Evolutionary conservation across 176 grass and related monocot genomes (phyloP).

Genomic region (Saccharum officinarum): DNA sequence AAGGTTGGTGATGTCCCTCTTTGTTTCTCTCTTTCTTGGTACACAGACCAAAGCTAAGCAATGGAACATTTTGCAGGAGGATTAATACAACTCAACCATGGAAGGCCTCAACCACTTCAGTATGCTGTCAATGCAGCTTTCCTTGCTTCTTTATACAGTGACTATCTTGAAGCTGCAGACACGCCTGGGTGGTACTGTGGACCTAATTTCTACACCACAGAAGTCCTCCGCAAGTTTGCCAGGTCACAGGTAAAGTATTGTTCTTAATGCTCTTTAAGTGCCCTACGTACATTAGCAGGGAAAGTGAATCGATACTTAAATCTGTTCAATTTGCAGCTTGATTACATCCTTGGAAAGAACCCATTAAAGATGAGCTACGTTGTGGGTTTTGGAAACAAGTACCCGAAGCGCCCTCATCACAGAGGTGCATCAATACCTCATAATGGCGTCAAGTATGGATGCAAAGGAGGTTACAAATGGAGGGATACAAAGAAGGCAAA

Average conservation of each 20-base stretch:
- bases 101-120: slow-evolving; percentile 85
- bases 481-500: slow-evolving; percentile 81
- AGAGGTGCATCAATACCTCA: slow-evolving; percentile 91
- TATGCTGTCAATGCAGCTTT: slow-evolving; percentile 92
- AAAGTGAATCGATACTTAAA: slow-evolving; percentile 24
- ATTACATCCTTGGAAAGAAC: slow-evolving; percentile 89
- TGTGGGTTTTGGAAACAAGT: slow-evolving; percentile 81
- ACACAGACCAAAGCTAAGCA: slow-evolving; percentile 20
- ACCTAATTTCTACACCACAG: slow-evolving; percentile 84
- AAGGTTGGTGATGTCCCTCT: slow-evolving; percentile 51
- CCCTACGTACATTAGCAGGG: neutral
- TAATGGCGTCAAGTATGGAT: slow-evolving; percentile 88
- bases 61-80: slow-evolving; percentile 58
- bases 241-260: slow-evolving; percentile 60
- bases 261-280: slow-evolving; percentile 25
- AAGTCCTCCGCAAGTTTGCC: slow-evolving; percentile 86
- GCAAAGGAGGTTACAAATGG: slow-evolving; percentile 96
- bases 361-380: slow-evolving; percentile 84
- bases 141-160: slow-evolving; percentile 76
- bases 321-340: slow-evolving; percentile 59
- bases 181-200: slow-evolving; percentile 96
- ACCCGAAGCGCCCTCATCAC: slow-evolving; percentile 84
- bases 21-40: slow-evolving; percentile 21
- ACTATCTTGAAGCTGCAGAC: slow-evolving; percentile 84
- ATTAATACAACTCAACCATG: slow-evolving; percentile 92